Evolutionary conservation across 805 yeast genomes (phyloP), one percentile per base, ranked within the genome.

Genomic region (Candida insectorum): DNA sequence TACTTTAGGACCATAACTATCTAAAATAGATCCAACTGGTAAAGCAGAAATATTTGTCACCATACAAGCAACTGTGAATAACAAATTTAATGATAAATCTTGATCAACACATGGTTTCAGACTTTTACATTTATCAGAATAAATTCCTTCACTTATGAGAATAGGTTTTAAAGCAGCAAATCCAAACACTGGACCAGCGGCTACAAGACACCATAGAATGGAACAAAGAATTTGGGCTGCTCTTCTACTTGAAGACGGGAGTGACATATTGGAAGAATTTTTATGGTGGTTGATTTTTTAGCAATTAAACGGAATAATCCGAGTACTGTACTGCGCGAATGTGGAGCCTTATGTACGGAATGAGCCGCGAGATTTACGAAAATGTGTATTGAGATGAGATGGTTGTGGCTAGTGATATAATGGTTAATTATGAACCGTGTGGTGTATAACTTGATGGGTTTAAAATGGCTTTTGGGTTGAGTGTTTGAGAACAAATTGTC

Each of bases 121-220:
- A 16, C 28, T 28, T 9, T 64, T 52, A 53, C 97, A 89, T 6
- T 65, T 51, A 2, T 79, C 74, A 16, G 69, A 57, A 49, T 89
- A 91, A 3, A 89, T 81, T 3, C 91, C 88, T 52, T 91, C 89
- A 7, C 68, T 55, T 13, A 87, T 72, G 27, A 91, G 61, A 8
- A 89, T 76, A 5, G 95, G 94, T 52, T 91, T 91, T 34, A 89
- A 64, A 3, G 97, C 97, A 16, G 97, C 96, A 64, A 89, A 89
- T 4, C 97, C 97, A 68, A 89, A 89, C 10, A 89, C 80, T 1
- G 94, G 87, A 5, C 97, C 97, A 0, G 96, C 96, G 0, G 96
- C 87, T 24, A 86, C 66, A 10, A 89, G 62, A 61, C 97, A 91
- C 96, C 96, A 89, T 0, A 69, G 35, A 12, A 86, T 74, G 18